These are phyloP conservation scores for Aaosphaeria pasadenensis DNA, from an alignment of 2,329 filamentous ascomycete genomes.

Conservation along the genomic window DNA sequence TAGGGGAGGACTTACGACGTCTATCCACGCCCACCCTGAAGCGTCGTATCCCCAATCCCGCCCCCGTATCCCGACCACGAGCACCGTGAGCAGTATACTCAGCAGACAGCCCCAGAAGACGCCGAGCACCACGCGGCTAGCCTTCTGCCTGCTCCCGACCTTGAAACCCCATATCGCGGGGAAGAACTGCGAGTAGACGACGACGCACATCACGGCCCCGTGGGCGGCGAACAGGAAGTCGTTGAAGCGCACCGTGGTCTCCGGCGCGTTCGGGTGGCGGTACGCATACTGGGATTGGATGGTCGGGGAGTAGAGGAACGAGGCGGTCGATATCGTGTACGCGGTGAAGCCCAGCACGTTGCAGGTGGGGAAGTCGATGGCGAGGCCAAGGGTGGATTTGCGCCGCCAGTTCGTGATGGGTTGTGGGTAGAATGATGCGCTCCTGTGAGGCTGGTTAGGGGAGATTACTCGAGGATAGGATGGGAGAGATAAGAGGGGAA, in stretches of 20 bases:
- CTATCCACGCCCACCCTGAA: constrained; percentile 60
- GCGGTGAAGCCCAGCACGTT: constrained; percentile 70
- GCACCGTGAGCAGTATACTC: constrained; percentile 49
- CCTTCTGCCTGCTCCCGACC: constrained; percentile 52
- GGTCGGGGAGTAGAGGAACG: constrained; percentile 74
- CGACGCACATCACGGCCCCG: constrained; percentile 66
- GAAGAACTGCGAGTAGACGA: constrained; percentile 77
- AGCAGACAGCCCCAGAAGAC: constrained; percentile 67
- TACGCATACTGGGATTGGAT: constrained; percentile 81
- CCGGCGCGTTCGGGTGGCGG: constrained; percentile 68
- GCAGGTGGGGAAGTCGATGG: constrained; percentile 81
- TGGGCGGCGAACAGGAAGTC: constrained; percentile 87
- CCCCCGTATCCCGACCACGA: constrained; percentile 43
- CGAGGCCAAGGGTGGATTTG: constrained; percentile 75
- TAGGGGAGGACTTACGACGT: constrained; percentile 48
- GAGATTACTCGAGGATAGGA: neutral
- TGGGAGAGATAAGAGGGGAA: neutral
- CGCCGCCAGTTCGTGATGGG: constrained; percentile 75
- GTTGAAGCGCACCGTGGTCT: constrained; percentile 84
- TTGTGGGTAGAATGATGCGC: constrained; percentile 89
- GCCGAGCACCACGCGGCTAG: constrained; percentile 63
- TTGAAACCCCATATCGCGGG: constrained; percentile 73
- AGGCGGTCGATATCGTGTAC: constrained; percentile 71
- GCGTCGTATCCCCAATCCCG: constrained; percentile 46
- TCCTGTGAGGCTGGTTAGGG: constrained; percentile 50